These are phyloP conservation scores for Pleurotus tuber-regium DNA, from an alignment of 768 basidiomycete species.

Conservation along the genomic window DNA sequence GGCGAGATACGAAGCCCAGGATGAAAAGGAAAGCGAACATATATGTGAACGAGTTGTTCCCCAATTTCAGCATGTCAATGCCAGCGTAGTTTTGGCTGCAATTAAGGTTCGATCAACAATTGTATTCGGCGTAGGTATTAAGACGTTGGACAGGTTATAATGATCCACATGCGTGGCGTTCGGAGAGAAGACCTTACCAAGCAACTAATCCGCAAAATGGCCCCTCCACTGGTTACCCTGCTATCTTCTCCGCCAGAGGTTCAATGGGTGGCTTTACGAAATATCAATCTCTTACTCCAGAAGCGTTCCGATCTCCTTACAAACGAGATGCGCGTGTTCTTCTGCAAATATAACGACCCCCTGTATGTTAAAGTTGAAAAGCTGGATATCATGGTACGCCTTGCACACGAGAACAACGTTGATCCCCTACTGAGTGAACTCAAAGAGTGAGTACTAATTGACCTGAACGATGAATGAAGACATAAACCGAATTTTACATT, in stretches of 20 bases:
- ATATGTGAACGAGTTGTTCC: constrained; percentile 98
- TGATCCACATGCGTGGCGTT: constrained; percentile 93
- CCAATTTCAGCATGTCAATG: constrained; percentile 97
- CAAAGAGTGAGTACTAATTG: constrained; percentile 68
- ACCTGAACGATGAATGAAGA: constrained; percentile 1
- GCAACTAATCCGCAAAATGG: constrained; percentile 93
- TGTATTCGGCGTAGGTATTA: background rate
- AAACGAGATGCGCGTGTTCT: constrained; percentile 98
- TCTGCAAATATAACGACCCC: constrained; percentile 99
- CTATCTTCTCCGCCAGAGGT: constrained; percentile 96
- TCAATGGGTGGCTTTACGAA: constrained; percentile 96
- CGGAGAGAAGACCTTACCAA: constrained; percentile 80
- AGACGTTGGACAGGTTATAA: constrained; percentile 68
- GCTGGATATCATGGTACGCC: constrained; percentile 95
- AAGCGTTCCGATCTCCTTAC: constrained; percentile 87
- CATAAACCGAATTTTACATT: background rate
- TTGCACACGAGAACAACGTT: constrained; percentile 89
- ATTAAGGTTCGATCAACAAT: constrained; percentile 63
- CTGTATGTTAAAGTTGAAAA: constrained; percentile 99
- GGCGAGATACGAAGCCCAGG: constrained; percentile 76
- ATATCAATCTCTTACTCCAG: constrained; percentile 95
- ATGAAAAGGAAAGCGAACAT: constrained; percentile 96
- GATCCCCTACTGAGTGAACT: constrained; percentile 94
- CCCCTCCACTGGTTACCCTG: constrained; percentile 92
- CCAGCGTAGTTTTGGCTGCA: constrained; percentile 93